Conservation (phyloP, 1,284 basidiomycete genomes). For the Sanghuangporus baumii region DNA sequence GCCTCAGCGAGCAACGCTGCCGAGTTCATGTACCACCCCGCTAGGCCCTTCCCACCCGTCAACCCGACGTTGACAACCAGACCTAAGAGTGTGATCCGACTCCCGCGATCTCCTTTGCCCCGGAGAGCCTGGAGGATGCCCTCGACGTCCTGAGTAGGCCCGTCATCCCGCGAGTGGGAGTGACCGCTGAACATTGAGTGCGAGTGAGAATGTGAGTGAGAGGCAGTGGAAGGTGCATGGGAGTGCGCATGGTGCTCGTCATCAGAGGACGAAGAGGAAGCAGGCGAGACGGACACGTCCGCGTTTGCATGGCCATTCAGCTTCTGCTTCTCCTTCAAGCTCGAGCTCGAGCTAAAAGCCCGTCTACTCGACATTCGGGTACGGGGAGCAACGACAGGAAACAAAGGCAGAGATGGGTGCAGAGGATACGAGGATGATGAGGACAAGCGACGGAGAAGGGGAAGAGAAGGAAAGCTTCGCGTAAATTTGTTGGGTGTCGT, state of each 20-base stretch:
- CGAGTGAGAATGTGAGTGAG: slow-evolving; percentile 22
- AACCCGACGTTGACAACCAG: slow-evolving; percentile 82
- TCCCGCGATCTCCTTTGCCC: slow-evolving; percentile 74
- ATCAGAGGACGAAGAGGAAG: neutral
- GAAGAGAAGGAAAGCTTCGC: neutral
- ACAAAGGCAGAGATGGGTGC: neutral
- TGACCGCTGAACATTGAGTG: slow-evolving; percentile 45
- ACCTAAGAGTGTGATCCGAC: slow-evolving; percentile 80
- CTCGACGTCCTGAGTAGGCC: slow-evolving; percentile 63
- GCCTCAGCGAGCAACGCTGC: slow-evolving; percentile 93
- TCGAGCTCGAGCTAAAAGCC: neutral
- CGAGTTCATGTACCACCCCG: slow-evolving; percentile 85
- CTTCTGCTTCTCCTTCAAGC: neutral
- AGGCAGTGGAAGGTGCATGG: neutral
- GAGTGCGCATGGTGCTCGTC: neutral
- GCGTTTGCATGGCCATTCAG: neutral
- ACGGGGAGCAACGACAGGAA: neutral
- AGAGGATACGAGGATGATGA: neutral
- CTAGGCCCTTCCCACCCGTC: slow-evolving; percentile 79
- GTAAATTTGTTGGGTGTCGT: neutral
- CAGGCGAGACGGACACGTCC: neutral
- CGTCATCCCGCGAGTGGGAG: slow-evolving; percentile 41
- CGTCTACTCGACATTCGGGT: neutral
- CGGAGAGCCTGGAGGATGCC: slow-evolving; percentile 67
- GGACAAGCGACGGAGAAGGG: neutral